These are phyloP conservation scores for Berberis vulgaris DNA, from an alignment of 164 flowering plant genomes.

Conservation along the genomic window DNA sequence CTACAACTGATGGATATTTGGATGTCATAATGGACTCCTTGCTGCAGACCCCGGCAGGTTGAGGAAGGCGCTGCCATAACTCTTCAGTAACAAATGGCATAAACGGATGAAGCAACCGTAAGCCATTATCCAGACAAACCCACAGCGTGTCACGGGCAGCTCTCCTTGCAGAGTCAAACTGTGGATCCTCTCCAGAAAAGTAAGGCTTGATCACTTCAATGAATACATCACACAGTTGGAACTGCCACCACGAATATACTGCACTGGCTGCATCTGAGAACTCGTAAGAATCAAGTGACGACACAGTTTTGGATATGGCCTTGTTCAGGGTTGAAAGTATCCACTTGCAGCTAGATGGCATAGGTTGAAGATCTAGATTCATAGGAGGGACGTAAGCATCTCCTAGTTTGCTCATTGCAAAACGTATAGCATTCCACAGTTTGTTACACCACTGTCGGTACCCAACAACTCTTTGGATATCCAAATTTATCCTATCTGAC, in stretches of 20 bases:
- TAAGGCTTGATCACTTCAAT: constrained; percentile 93
- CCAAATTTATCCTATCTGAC: constrained; percentile 95
- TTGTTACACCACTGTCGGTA: constrained; percentile 99
- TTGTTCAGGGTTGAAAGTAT: constrained; percentile 79
- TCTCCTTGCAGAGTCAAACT: constrained; percentile 42
- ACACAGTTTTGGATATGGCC: constrained; percentile 63
- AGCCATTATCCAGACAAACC: constrained; percentile 86
- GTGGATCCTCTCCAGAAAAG: constrained; percentile 41
- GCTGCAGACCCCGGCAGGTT: constrained; percentile 19
- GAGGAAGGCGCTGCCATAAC: constrained; percentile 97
- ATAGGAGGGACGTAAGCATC: constrained; percentile 55
- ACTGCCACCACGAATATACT: constrained; percentile 95
- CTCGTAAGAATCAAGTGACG: constrained; percentile 60
- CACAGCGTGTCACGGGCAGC: constrained; percentile 67
- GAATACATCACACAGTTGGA: constrained; percentile 84
- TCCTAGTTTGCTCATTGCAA: constrained; percentile 87
- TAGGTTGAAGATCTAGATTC: constrained; percentile 20
- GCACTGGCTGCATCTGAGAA: constrained; percentile 78
- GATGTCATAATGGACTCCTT: constrained; percentile 72
- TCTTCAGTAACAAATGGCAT: constrained; percentile 99
- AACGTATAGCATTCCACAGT: constrained; percentile 77
- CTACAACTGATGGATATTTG: constrained; percentile 64
- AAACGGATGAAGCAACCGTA: constrained; percentile 92
- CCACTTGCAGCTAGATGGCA: constrained; percentile 92
- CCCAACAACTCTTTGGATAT: constrained; percentile 90